A percentile compares a stretch with the other conserved stretches of the same genome.
Conservation (phyloP, 2,329 filamentous ascomycete genomes). For the Ophidiomyces ophidiicola region DNA sequence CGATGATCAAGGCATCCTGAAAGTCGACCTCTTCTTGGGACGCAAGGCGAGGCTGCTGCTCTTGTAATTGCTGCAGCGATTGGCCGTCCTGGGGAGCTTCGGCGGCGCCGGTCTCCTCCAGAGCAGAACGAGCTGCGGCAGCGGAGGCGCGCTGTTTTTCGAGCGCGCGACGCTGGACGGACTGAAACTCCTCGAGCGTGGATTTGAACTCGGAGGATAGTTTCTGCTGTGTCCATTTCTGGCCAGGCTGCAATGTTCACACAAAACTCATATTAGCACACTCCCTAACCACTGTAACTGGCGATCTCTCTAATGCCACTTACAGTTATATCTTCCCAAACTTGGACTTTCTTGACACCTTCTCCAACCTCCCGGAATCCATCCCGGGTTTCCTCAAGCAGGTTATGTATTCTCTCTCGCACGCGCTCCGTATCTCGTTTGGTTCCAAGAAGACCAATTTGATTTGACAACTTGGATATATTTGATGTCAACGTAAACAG, state of each 20-base stretch:
- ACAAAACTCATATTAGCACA: slow-evolving; percentile 4
- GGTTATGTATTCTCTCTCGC: slow-evolving; percentile 75
- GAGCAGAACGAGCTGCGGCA: slow-evolving; percentile 65
- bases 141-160: slow-evolving; percentile 87
- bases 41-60: slow-evolving; percentile 69
- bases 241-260: slow-evolving; percentile 56
- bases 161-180: slow-evolving; percentile 74
- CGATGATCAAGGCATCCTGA: slow-evolving; percentile 87
- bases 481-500: slow-evolving; percentile 81
- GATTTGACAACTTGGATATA: slow-evolving; percentile 70
- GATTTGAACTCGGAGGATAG: slow-evolving; percentile 86
- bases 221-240: slow-evolving; percentile 94
- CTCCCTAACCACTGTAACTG: slow-evolving; percentile 15
- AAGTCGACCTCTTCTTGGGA: slow-evolving; percentile 94
- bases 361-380: slow-evolving; percentile 88
- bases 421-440: slow-evolving; percentile 83
- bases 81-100: slow-evolving; percentile 34
- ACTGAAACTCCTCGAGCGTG: slow-evolving; percentile 80
- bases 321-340: slow-evolving; percentile 74
- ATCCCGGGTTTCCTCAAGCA: slow-evolving; percentile 73
- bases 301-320: no score
- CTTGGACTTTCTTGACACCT: slow-evolving; percentile 81
- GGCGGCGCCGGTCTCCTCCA: slow-evolving; percentile 45
- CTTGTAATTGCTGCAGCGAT: slow-evolving; percentile 58
- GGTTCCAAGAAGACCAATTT: slow-evolving; percentile 76